Conservation (phyloP, 306 rosid genomes). For the Canavalia ensiformis region DNA sequence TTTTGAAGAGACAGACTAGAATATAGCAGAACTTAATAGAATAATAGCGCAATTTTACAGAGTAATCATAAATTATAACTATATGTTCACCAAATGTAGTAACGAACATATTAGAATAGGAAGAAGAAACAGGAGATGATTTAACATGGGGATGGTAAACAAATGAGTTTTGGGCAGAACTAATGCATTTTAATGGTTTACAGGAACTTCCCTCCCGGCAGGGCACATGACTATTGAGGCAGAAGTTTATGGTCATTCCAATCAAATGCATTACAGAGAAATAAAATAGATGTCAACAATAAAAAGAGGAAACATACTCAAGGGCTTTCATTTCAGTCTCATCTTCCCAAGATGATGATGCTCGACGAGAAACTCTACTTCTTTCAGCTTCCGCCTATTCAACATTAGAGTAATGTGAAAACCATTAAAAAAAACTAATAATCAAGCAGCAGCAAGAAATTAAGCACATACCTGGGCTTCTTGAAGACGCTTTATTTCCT, state of each 20-base stretch:
- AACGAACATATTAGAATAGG: slow-evolving; percentile 38
- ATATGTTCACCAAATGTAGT: slow-evolving; percentile 23
- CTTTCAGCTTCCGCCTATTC: slow-evolving; percentile 92
- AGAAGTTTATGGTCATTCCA: slow-evolving; percentile 22
- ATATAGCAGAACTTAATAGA: slow-evolving; percentile 2
- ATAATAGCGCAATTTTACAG: neutral
- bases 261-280: slow-evolving; percentile 43
- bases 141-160: slow-evolving; percentile 18
- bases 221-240: slow-evolving; percentile 29
- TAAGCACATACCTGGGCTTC: slow-evolving; percentile 80
- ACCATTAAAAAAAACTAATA: slow-evolving; percentile 31
- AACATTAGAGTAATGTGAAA: slow-evolving; percentile 48
- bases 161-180: neutral
- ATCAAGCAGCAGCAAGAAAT: slow-evolving; percentile 43
- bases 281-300: slow-evolving; percentile 35
- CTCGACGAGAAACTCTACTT: slow-evolving; percentile 80
- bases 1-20: slow-evolving; percentile 19
- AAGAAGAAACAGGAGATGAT: slow-evolving; percentile 19
- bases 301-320: slow-evolving; percentile 71
- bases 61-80: slow-evolving; percentile 22
- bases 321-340: slow-evolving; percentile 90
- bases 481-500: slow-evolving; percentile 88
- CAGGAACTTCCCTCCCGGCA: slow-evolving; percentile 32
- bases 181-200: slow-evolving; percentile 39
- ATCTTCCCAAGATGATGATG: slow-evolving; percentile 94